Base-by-base conservation (phyloP, 805 yeast species). In the Suhomyces emberorum region DNA sequence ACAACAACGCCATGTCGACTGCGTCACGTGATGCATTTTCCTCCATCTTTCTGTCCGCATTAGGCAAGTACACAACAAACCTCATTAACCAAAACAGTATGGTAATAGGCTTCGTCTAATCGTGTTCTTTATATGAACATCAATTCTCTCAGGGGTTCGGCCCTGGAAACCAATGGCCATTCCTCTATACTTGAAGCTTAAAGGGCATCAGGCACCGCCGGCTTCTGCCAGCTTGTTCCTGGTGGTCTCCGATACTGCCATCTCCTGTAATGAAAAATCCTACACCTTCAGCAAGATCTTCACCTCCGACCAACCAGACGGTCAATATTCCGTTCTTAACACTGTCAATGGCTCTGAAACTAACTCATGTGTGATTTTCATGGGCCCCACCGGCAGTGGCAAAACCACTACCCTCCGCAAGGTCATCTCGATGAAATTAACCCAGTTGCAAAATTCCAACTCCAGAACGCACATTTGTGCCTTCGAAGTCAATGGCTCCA, bases 381-480 rank as follows among this genome's bases (percentile, higher is more conserved):
- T 57, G 46, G 63, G 61, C 1, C 63, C 63, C 4, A 56, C 60
- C 5, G 59, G 59, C 7, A 48, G 59, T 28, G 67, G 66, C 10
- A 62, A 62, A 40, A 59, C 66, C 12, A 56, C 63, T 27, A 48
- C 56, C 6, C 37, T 61, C 19, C 38, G 39, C 18, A 43, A 43
- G 15, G 48, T 56, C 11, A 42, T 57, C 17, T 29, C 39, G 12
- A 38, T 37, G 7, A 50, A 48, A 30, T 23, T 44, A 5, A 26
- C 23, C n/a, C 16, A 23, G 10, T 41, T 45, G 21, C 24, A 34
- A 18, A 14, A 15, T 18, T 3, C 27, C 21, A 9, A 12, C 23
- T 35, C 30, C 14, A 43, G 34, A 9, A 41, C 26, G 12, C 43
- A 18, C 14, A 25, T 62, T 12, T 52, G 55, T 15, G 65, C 64